Percentiles rank a stretch among this genome's conserved stretches.
Conservation (phyloP, 371 early-diverging fungal species). For the Mucor racemosus region DNA sequence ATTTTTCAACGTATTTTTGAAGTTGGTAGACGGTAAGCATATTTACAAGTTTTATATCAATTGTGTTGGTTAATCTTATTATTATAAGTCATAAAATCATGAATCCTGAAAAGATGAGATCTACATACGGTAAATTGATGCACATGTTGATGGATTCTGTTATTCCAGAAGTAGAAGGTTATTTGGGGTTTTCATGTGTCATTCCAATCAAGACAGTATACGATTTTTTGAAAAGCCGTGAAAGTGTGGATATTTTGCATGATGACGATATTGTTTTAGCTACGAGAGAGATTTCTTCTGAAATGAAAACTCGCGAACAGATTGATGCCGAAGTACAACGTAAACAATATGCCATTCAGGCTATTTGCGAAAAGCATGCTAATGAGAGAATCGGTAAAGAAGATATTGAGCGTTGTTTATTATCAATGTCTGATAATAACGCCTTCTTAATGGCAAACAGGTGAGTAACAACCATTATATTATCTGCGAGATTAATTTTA, state of each 20-base stretch:
- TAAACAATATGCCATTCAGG: constrained; percentile 89
- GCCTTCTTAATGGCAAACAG: constrained; percentile 84
- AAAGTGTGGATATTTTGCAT: constrained; percentile 71
- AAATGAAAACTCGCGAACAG: constrained; percentile 75
- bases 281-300: constrained; percentile 87
- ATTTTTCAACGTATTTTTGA: constrained; percentile 92
- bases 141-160: constrained; percentile 91
- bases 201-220: constrained; percentile 90
- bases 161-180: constrained; percentile 84
- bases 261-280: constrained; percentile 85
- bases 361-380: constrained; percentile 79
- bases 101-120: constrained; percentile 97
- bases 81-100: constrained; percentile 85
- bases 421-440: constrained; percentile 96
- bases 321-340: constrained; percentile 85
- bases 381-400: constrained; percentile 60
- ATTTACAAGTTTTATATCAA: too few species aligned
- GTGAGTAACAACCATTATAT: constrained; percentile 31
- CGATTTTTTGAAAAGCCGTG: constrained; percentile 66
- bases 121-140: constrained; percentile 93
- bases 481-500: background rate
- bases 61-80: too few species aligned
- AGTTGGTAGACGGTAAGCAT: constrained; percentile 82
- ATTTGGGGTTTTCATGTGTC: constrained; percentile 84
- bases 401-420: constrained; percentile 84